Evolutionary conservation across 108 stramenopile genomes (phyloP).

Genomic region (Cyclotella cryptica): DNA sequence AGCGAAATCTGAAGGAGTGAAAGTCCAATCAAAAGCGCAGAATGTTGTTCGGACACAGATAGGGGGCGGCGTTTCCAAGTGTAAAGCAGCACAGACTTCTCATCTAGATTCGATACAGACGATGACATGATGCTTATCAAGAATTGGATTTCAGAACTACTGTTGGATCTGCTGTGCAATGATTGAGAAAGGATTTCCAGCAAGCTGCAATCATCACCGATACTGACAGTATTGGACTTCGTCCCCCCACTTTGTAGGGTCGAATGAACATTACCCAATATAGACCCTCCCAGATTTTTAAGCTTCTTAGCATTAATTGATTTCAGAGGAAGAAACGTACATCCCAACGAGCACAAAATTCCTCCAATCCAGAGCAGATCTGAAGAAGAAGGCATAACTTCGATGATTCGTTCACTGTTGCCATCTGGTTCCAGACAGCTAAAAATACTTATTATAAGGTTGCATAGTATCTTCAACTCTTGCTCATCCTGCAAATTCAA

Average conservation of each 20-base stretch:
- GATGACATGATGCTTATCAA: constrained; percentile 23
- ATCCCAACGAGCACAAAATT: constrained; percentile 31
- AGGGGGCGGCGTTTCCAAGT: constrained; percentile 42
- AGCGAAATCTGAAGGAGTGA: constrained; percentile 31
- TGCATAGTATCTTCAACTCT: background rate
- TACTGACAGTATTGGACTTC: constrained; percentile 2
- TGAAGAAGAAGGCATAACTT: background rate
- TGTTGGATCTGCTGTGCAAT: constrained; percentile 1
- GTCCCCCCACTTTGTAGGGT: background rate
- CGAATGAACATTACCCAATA: constrained; percentile 3
- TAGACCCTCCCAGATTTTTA: constrained; percentile 11
- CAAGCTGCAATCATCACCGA: constrained; percentile 21
- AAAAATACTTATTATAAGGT: constrained; percentile 18
- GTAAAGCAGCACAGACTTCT: constrained; percentile 8
- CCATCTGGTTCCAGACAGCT: constrained; percentile 4
- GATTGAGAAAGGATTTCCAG: constrained; percentile 23
- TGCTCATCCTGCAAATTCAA: constrained; percentile 23
- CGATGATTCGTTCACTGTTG: background rate
- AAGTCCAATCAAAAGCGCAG: constrained; percentile 40
- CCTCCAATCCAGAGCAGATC: constrained; percentile 29
- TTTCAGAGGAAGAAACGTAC: constrained; percentile 17
- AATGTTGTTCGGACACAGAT: constrained; percentile 30
- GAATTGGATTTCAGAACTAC: background rate
- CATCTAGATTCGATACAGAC: constrained; percentile 17
- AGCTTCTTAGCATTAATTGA: constrained; percentile 1